Evolutionary conservation across 2,329 filamentous ascomycete species (phyloP).

Genomic region (Diaporthe australafricana): DNA sequence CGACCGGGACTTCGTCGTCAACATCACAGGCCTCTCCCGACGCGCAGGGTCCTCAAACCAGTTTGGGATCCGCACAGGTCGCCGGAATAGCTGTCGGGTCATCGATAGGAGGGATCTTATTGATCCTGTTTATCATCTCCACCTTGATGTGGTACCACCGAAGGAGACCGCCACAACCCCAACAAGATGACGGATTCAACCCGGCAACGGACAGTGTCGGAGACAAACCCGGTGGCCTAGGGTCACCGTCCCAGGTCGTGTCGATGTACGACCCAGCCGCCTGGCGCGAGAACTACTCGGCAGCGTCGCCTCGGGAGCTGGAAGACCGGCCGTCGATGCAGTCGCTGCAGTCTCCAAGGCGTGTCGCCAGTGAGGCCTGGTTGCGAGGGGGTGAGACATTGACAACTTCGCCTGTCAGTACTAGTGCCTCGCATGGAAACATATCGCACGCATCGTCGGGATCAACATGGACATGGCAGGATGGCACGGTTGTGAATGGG

Average conservation of each 20-base stretch:
- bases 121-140: constrained; percentile 17
- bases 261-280: constrained; percentile 20
- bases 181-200: neutral
- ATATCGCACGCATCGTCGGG: neutral
- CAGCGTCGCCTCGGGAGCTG: constrained; percentile 13
- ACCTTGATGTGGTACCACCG: constrained; percentile 28
- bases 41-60: neutral
- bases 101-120: neutral
- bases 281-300: constrained; percentile 27
- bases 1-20: neutral
- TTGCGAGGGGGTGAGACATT: neutral
- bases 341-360: neutral
- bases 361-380: neutral
- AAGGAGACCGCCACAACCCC: neutral
- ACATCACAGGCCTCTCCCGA: neutral
- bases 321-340: constrained; percentile 3
- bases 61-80: neutral
- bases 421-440: neutral
- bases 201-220: constrained; percentile 1
- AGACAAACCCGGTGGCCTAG: neutral
- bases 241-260: neutral
- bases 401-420: neutral
- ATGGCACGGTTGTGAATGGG: neutral
- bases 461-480: neutral
- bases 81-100: constrained; percentile 22